phyloP scores from a whole-genome alignment of 177 flowering plant genomes.

The Vitis hybrid region DNA sequence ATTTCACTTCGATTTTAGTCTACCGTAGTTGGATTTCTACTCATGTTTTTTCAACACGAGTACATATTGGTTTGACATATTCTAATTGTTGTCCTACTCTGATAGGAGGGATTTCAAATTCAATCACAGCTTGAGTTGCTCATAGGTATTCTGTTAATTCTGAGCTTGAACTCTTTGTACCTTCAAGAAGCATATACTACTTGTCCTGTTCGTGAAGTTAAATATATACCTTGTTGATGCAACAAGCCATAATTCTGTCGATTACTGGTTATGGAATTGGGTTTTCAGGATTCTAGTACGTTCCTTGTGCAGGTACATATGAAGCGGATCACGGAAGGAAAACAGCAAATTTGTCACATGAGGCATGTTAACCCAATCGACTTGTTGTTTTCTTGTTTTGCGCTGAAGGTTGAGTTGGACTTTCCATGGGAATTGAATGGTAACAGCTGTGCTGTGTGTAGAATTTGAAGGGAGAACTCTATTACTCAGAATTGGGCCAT shows the following conservation, averaged over 20 bases:
- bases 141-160: slow-evolving; percentile 28
- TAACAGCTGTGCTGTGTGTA: too few relatives aligned
- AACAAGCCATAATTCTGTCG: too few relatives aligned
- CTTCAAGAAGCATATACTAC: not conserved
- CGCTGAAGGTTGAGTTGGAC: not conserved
- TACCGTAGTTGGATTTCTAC: not conserved
- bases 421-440: not conserved
- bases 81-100: not conserved
- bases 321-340: slow-evolving; percentile 6
- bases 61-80: not conserved
- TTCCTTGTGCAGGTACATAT: slow-evolving; percentile 13
- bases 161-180: not conserved
- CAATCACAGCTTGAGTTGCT: slow-evolving; percentile 46
- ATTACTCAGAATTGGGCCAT: too few relatives aligned
- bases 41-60: not conserved
- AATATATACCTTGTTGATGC: too few relatives aligned
- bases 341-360: not conserved
- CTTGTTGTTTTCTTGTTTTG: not conserved
- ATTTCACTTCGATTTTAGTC: not conserved
- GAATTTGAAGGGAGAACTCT: too few relatives aligned
- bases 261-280: not conserved
- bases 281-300: too few relatives aligned
- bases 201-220: too few relatives aligned
- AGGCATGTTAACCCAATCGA: slow-evolving; percentile 16
- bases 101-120: slow-evolving; percentile 30